Evolutionary conservation across 2,329 filamentous ascomycete genomes (phyloP), one percentile per base, ranked within the genome.

Genomic region (Xylaria sp.): DNA sequence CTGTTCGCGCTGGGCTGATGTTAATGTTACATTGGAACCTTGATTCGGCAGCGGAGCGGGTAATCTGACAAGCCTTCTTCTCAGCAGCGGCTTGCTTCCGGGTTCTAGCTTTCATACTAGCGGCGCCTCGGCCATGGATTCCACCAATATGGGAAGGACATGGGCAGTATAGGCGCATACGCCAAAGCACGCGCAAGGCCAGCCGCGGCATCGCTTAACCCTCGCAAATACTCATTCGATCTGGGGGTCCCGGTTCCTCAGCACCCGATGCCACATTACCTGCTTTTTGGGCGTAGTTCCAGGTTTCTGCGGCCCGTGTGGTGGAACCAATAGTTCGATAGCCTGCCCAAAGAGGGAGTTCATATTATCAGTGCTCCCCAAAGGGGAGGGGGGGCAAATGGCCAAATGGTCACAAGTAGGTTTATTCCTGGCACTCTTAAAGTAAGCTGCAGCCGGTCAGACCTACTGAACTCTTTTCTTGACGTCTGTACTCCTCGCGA

Each of bases 41-140:
- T 39, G 28, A 48, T 63, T 46, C 63, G 55, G 63, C 46, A 50
- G 41, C 55, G 55, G 55, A 65, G 23, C 55, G 9, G 34, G 23
- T 23, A 34, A 34, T 28, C 32, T 23, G 18, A 25, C 3, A 59
- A 46, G 25, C 44, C 44, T 60, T 15, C 28, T 15, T 34, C 57
- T 37, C 44, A 28, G 56, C 23, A 48, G 23, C 56, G 23, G 13
- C 23, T 23, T 44, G 34, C 57, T 59, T 32, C 37, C n/a, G 15
- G n/a, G 25, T 48, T 60, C 59, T 66, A 60, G 68, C 25, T 59
- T 51, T 56, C 32, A 52, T 46, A 50, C 55, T 64, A 70, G 48
- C 50, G 34, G 66, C 52, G 48, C 48, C 63, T 56, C 55, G 25
- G 13, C 37, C 59, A 34, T n/a, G 65, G 23, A 63, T 68, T 56